A percentile compares a stretch with the other conserved stretches of the same genome.
phyloP scores from a whole-genome alignment of 495 filamentous ascomycete genomes.

The Xylaria cubensis region DNA sequence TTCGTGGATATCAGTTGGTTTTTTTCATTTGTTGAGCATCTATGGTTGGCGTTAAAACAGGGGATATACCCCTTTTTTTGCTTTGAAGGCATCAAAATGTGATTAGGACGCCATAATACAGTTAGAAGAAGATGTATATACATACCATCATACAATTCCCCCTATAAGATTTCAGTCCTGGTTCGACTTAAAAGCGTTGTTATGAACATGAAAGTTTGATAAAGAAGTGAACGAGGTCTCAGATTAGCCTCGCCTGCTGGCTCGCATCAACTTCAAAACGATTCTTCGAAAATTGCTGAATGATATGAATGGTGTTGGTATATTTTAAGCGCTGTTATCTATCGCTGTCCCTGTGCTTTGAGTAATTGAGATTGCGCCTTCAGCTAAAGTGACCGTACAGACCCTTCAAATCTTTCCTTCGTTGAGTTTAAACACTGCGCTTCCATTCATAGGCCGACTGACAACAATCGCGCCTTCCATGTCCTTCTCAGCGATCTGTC shows the following conservation, averaged over 20 bases:
- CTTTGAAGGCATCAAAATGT: neutral
- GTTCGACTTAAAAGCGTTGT: neutral
- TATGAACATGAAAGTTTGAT: neutral
- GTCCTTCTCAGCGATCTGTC: constrained; percentile 75
- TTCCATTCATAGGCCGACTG: constrained; percentile 81
- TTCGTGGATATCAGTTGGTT: neutral
- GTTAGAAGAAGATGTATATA: neutral
- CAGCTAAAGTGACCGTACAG: neutral
- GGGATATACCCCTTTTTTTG: neutral
- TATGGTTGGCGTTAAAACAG: constrained; percentile 13
- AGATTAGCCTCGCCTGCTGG: neutral
- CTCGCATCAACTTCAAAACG: neutral
- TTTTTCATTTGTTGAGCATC: constrained; percentile 21
- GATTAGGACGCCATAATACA: neutral
- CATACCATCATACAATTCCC: neutral
- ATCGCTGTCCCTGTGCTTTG: neutral
- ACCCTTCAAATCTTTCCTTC: constrained; percentile 30
- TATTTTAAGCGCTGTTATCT: neutral
- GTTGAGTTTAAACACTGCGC: constrained; percentile 53
- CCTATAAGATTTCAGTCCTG: neutral
- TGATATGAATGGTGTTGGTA: neutral
- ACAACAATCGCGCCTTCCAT: constrained; percentile 83
- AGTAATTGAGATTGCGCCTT: neutral
- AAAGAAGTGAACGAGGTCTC: no score
- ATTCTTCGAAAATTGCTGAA: neutral